Evolutionary conservation across 1,139 yeast species (phyloP).

Genomic region (Geotrichum restrictum): DNA sequence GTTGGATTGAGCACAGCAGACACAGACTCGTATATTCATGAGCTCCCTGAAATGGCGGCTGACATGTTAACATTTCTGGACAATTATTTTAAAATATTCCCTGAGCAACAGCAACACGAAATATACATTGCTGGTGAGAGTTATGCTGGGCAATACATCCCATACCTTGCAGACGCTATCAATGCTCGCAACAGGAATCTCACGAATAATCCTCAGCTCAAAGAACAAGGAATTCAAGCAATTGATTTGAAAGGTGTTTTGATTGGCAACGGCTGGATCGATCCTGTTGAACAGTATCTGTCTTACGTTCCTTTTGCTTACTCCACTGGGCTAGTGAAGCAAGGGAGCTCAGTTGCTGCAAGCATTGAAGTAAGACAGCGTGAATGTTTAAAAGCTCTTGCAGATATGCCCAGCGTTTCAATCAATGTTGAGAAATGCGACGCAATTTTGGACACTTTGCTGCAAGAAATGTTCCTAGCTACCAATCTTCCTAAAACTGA

Average conservation of each 20-base stretch:
- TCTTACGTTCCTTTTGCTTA: conserved; percentile 73
- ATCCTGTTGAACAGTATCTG: conserved; percentile 78
- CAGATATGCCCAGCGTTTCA: conserved; percentile 30
- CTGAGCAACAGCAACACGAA: conserved; percentile 63
- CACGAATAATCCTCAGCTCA: conserved; percentile 15
- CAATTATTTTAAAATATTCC: conserved; percentile 66
- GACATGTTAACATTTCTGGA: conserved; percentile 66
- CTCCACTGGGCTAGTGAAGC: conserved; percentile 53
- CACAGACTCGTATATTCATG: conserved; percentile 52
- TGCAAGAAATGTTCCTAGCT: conserved; percentile 24
- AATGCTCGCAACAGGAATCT: conserved; percentile 45
- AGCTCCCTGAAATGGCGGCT: conserved; percentile 51
- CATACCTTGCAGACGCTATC: conserved; percentile 71
- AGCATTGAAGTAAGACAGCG: conserved; percentile 35
- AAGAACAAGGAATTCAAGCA: neutral
- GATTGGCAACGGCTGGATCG: conserved; percentile 97
- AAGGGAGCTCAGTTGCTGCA: conserved; percentile 31
- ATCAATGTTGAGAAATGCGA: conserved; percentile 35
- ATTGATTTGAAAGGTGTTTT: conserved; percentile 62
- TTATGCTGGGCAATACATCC: conserved; percentile 95
- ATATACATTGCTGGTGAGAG: conserved; percentile 89
- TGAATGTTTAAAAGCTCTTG: conserved; percentile 34
- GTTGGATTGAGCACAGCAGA: conserved; percentile 73
- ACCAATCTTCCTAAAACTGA: conserved; percentile 24
- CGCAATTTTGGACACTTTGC: conserved; percentile 27